These are phyloP conservation scores for Mediolabrus comicus DNA, from an alignment of 108 stramenopile genomes.

Conservation along the genomic window DNA sequence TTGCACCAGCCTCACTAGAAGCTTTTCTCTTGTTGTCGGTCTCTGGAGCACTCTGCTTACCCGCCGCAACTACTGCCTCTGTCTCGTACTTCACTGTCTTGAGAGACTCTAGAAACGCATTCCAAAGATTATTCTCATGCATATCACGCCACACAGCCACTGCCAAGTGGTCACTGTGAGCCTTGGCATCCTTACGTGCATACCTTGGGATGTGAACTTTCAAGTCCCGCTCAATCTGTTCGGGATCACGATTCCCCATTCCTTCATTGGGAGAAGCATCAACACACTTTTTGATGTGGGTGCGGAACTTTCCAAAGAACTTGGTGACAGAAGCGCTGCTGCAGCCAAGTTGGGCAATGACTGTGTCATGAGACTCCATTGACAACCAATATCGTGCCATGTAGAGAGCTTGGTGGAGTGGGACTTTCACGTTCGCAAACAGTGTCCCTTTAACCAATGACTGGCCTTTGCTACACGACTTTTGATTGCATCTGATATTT, in stretches of 20 bases:
- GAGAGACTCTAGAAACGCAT: background rate
- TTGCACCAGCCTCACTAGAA: no score
- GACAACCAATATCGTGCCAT: conserved; percentile 7
- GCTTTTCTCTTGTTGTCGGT: no score
- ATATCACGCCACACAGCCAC: background rate
- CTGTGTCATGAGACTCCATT: background rate
- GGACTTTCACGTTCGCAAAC: background rate
- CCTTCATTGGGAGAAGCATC: background rate
- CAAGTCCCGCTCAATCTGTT: background rate
- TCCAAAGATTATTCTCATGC: background rate
- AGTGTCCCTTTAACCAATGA: conserved; percentile 3
- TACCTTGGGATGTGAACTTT: background rate
- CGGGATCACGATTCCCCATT: background rate
- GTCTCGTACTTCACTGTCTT: background rate
- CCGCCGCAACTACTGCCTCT: no score
- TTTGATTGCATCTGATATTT: conserved; percentile 10
- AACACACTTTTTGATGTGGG: background rate
- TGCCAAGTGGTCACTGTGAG: background rate
- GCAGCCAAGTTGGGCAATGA: conserved; percentile 5
- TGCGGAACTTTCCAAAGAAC: background rate
- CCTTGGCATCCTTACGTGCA: background rate
- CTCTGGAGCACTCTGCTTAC: no score
- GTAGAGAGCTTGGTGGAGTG: background rate
- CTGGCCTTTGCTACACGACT: conserved; percentile 14
- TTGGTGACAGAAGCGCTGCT: conserved; percentile 6